Evolutionary conservation across 169 alveolate genomes (phyloP), one percentile per base, ranked within the genome.

Genomic region (Plasmodium gaboni): DNA sequence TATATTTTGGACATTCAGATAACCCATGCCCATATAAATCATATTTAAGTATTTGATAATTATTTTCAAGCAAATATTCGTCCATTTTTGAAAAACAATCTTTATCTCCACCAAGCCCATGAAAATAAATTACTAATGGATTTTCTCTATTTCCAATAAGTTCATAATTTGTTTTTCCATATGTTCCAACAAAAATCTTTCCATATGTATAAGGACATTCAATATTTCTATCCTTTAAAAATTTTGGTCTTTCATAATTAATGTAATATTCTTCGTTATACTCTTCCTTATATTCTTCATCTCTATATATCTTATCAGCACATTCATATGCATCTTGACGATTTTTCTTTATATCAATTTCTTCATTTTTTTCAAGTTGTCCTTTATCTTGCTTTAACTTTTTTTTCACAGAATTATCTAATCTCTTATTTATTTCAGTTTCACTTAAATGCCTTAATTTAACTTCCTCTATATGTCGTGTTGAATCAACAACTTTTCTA

Each of bases 21-120:
- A 94, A 92, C 4, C 96, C 96, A 73, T 94, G 95, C 2, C 96
- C 96, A 67, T 94, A 94, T 15, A 94, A 87, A 78, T 94, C 96
- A 83, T 90, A 94, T 2, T 89, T 88, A 17, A 94, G 92, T 10
- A 94, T 95, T 57, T 88, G 89, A 90, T 51, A 94, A 22, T 87
- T 92, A 32, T 89, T 68, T 63, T 74, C 42, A 13, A 83, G 48
- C 60, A 94, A 26, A n/a, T 88, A 92, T 32, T 88, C 85, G 8
- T 74, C 74, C 24, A 88, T 88, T 32, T 88, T 87, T 15, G 78
- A 87, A 74, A 94, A 94, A 38, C 95, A 88, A 63, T 94, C 64
- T 32, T 90, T 93, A 12, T 93, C 72, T 2, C 95, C 96, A 71
- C 91, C 92, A 42, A 92, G 74, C 26, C 96, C 96, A 73, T 94